phyloP scores from a whole-genome alignment of 768 basidiomycete species.

The Roridomyces roridus region DNA sequence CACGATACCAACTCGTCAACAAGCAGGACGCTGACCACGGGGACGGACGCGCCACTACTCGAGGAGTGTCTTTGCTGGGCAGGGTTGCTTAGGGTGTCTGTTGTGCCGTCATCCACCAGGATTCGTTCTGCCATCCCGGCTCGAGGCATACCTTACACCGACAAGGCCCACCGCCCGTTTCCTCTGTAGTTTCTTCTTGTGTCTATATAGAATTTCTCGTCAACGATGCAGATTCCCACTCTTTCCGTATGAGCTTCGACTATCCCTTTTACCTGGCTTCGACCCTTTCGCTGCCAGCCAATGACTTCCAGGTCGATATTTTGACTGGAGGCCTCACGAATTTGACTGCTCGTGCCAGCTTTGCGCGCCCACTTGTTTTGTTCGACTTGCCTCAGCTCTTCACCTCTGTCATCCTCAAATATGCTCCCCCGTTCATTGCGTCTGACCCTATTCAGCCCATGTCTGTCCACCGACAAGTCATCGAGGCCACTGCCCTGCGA shows the following conservation, averaged over 20 bases:
- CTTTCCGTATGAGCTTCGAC: conserved; percentile 15
- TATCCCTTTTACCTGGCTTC: conserved; percentile 5
- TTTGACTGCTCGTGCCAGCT: conserved; percentile 27
- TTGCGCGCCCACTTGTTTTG: conserved; percentile 14
- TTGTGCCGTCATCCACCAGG: too few species aligned
- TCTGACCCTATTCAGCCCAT: conserved; percentile 23
- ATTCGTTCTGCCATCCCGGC: too few species aligned
- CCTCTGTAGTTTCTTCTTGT: too few species aligned
- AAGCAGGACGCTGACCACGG: too few species aligned
- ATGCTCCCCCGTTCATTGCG: conserved; percentile 31
- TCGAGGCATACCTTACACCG: too few species aligned
- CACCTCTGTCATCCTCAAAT: conserved; percentile 26
- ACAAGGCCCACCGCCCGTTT: too few species aligned
- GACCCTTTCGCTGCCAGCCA: background rate
- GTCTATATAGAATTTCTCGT: too few species aligned
- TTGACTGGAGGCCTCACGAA: conserved; percentile 31
- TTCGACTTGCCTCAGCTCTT: conserved; percentile 1
- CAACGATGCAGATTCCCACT: too few species aligned
- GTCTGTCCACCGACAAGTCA: conserved; percentile 27
- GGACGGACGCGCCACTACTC: too few species aligned
- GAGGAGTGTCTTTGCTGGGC: too few species aligned
- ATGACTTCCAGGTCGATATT: background rate
- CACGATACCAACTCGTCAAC: too few species aligned
- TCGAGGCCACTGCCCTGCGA: conserved; percentile 29
- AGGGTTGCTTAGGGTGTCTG: too few species aligned